Evolutionary conservation across 768 basidiomycete genomes (phyloP).

Genomic region (Scleroderma citrinum): DNA sequence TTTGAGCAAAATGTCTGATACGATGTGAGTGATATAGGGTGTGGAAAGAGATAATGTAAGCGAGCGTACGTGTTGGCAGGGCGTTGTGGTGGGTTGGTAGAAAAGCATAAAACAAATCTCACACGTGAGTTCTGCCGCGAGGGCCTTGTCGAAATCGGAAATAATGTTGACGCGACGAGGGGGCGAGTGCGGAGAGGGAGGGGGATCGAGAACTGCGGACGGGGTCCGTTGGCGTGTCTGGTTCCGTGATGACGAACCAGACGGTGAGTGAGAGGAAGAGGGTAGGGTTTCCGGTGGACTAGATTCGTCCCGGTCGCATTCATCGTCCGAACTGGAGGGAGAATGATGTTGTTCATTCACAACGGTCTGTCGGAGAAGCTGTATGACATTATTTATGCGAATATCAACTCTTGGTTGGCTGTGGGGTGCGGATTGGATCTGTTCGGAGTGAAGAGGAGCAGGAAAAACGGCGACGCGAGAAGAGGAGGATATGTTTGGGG

Average conservation of each 20-base stretch:
- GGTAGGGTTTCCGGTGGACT: slow-evolving; percentile 29
- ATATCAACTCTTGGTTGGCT: slow-evolving; percentile 38
- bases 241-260: slow-evolving; percentile 3
- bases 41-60: slow-evolving; percentile 6
- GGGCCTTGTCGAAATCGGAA: slow-evolving; percentile 51
- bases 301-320: slow-evolving; percentile 15
- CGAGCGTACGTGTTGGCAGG: slow-evolving; percentile 84
- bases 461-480: slow-evolving; percentile 30
- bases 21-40: slow-evolving; percentile 6
- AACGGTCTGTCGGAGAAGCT: slow-evolving; percentile 32
- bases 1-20: slow-evolving; percentile 81
- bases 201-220: slow-evolving; percentile 14
- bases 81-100: slow-evolving; percentile 84
- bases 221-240: slow-evolving; percentile 4
- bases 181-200: slow-evolving; percentile 10
- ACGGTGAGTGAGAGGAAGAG: slow-evolving; percentile 6
- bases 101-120: slow-evolving; percentile 87
- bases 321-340: slow-evolving; percentile 25
- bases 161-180: slow-evolving; percentile 21
- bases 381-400: slow-evolving; percentile 50
- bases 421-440: background rate
- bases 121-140: slow-evolving; percentile 70
- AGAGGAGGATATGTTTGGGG: slow-evolving; percentile 38
- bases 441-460: slow-evolving; percentile 27
- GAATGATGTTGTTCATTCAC: slow-evolving; percentile 8